Evolutionary conservation across 805 yeast species (phyloP).

Genomic region (Wickerhamomyces tratensis): DNA sequence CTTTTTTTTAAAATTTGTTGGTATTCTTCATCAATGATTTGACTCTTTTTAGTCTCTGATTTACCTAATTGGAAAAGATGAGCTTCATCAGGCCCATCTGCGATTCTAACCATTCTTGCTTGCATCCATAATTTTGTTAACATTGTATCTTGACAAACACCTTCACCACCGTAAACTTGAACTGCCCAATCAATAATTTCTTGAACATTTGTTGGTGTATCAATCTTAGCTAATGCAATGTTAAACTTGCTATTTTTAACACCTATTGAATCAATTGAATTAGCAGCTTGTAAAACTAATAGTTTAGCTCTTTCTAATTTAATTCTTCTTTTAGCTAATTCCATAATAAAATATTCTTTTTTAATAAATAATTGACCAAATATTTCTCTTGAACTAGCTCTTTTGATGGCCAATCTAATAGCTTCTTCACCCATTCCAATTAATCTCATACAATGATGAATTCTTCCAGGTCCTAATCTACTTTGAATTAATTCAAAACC

Average conservation of each 20-base stretch:
- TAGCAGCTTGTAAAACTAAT: slow-evolving; percentile 51
- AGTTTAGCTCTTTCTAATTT: slow-evolving; percentile 44
- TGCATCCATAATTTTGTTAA: slow-evolving; percentile 43
- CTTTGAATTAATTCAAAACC: slow-evolving; percentile 60
- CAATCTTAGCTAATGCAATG: slow-evolving; percentile 55
- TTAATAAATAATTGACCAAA: slow-evolving; percentile 40
- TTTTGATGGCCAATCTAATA: slow-evolving; percentile 32
- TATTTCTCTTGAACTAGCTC: slow-evolving; percentile 44
- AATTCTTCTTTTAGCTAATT: slow-evolving; percentile 42
- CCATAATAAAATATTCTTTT: slow-evolving; percentile 39
- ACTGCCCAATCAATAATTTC: slow-evolving; percentile 51
- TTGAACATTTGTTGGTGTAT: slow-evolving; percentile 45
- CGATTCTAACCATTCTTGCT: slow-evolving; percentile 48
- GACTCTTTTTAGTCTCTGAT: slow-evolving; percentile 29
- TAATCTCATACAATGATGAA: slow-evolving; percentile 61
- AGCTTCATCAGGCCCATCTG: slow-evolving; percentile 67
- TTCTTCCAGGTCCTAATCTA: slow-evolving; percentile 60
- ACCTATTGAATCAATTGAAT: slow-evolving; percentile 41
- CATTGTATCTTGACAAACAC: slow-evolving; percentile 51
- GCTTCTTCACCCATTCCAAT: slow-evolving; percentile 55
- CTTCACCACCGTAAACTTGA: slow-evolving; percentile 58
- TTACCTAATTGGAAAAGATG: slow-evolving; percentile 49
- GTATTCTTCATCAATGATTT: slow-evolving; percentile 25
- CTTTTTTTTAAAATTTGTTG: slow-evolving; percentile 10
- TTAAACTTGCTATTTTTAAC: slow-evolving; percentile 47